Conservation (phyloP, 345 rosid genomes). For the Mallotus nudiflorus region DNA sequence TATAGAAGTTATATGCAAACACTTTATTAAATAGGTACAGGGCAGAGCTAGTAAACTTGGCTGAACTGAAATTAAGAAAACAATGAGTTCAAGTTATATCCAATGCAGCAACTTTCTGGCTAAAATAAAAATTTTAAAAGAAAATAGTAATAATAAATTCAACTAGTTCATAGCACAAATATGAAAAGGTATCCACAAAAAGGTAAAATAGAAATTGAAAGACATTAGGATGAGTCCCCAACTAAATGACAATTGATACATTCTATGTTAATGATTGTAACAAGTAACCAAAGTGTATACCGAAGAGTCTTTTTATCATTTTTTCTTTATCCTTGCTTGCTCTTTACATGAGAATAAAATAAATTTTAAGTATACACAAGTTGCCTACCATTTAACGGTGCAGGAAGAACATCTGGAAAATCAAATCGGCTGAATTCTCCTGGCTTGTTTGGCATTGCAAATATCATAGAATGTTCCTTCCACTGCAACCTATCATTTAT, state of each 20-base stretch:
- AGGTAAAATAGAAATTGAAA: too few species aligned
- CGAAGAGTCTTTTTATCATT: too few species aligned
- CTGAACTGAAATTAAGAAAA: not conserved
- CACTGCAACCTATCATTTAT: slow-evolving; percentile 87
- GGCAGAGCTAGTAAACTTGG: too few species aligned
- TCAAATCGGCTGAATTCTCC: slow-evolving; percentile 97
- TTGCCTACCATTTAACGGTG: slow-evolving; percentile 85
- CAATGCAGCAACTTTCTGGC: too few species aligned
- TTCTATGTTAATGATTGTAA: too few species aligned
- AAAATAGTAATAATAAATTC: too few species aligned
- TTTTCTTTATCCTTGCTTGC: too few species aligned
- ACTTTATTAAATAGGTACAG: too few species aligned
- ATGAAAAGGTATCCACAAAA: not conserved
- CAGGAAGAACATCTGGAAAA: slow-evolving; percentile 79
- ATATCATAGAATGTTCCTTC: slow-evolving; percentile 99
- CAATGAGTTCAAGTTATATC: not conserved
- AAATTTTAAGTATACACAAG: not conserved
- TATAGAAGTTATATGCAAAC: too few species aligned
- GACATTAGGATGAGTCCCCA: not conserved
- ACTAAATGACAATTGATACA: not conserved
- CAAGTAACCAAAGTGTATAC: too few species aligned
- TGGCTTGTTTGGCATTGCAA: slow-evolving; percentile 95
- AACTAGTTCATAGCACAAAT: not conserved
- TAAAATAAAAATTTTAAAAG: not conserved
- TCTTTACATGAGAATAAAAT: too few species aligned